Evolutionary conservation across 1,284 basidiomycete genomes (phyloP).

Genomic region (Gomphus sp.): DNA sequence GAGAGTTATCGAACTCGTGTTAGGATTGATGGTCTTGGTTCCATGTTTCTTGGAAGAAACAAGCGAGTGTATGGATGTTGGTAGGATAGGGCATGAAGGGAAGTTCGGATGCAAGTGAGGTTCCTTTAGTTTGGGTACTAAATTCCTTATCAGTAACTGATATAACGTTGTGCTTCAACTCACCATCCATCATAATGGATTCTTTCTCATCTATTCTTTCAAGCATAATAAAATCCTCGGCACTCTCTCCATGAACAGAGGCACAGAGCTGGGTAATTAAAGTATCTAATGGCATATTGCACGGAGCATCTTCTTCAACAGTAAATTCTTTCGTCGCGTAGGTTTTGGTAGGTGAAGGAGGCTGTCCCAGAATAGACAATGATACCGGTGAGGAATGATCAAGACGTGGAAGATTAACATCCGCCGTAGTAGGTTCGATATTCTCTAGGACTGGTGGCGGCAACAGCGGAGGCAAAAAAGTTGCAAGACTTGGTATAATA

Average conservation of each 20-base stretch:
- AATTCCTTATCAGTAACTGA: conserved; percentile 7
- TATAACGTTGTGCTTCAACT: neutral
- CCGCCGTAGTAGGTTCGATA: conserved; percentile 19
- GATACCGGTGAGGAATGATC: conserved; percentile 22
- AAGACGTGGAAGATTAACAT: conserved; percentile 23
- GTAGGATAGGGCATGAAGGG: conserved; percentile 26
- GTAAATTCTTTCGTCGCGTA: neutral
- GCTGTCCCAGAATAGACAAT: conserved; percentile 31
- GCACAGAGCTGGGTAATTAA: conserved; percentile 20
- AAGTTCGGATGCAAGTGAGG: conserved; percentile 34
- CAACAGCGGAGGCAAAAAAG: conserved; percentile 27
- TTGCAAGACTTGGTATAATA: conserved; percentile 19
- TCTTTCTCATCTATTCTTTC: conserved; percentile 46
- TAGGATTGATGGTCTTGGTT: neutral
- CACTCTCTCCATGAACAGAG: conserved; percentile 23
- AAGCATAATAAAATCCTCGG: conserved; percentile 34
- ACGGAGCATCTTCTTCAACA: neutral
- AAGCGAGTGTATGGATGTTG: conserved; percentile 24
- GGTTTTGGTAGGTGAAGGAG: conserved; percentile 19
- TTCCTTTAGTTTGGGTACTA: conserved; percentile 44
- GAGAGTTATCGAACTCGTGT: conserved; percentile 17
- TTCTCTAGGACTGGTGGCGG: conserved; percentile 11
- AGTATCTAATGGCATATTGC: conserved; percentile 14
- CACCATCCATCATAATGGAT: conserved; percentile 44
- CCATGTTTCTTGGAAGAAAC: conserved; percentile 13